Evolutionary conservation across 306 rosid species (phyloP).

Genomic region (Ziziphus jujuba): DNA sequence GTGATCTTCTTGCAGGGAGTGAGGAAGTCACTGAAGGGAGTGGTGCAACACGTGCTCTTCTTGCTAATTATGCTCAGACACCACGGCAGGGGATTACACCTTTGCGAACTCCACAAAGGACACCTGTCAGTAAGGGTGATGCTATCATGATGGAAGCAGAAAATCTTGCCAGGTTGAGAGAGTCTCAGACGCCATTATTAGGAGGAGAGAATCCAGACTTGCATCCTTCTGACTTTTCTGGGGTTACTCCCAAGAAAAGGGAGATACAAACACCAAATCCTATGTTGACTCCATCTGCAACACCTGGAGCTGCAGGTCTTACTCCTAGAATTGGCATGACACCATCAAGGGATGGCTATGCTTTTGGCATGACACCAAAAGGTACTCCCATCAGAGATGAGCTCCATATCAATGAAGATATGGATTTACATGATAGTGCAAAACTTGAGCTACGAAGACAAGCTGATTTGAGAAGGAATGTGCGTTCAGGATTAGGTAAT

Average conservation of each 20-base stretch:
- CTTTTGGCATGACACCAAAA: conserved; percentile 79
- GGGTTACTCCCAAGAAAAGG: conserved; percentile 86
- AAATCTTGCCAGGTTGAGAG: conserved; percentile 91
- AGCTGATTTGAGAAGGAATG: conserved; percentile 68
- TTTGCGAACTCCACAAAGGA: conserved; percentile 86
- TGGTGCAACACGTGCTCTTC: conserved; percentile 84
- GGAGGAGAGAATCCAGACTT: conserved; percentile 96
- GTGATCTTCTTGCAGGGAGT: conserved; percentile 72
- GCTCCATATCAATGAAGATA: conserved; percentile 76
- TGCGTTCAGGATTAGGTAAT: conserved; percentile 65
- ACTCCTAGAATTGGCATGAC: conserved; percentile 87
- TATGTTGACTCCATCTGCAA: conserved; percentile 84
- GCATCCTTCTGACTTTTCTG: conserved; percentile 95
- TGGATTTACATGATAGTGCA: conserved; percentile 63
- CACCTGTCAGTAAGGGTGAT: conserved; percentile 91
- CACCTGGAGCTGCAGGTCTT: conserved; percentile 77
- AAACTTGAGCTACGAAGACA: conserved; percentile 75
- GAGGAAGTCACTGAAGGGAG: conserved; percentile 76
- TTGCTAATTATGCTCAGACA: conserved; percentile 85
- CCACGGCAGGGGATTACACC: conserved; percentile 79
- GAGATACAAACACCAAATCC: conserved; percentile 85
- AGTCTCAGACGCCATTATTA: conserved; percentile 90
- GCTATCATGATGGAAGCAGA: conserved; percentile 97
- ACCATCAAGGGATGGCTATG: conserved; percentile 80
- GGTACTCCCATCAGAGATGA: conserved; percentile 92